A percentile compares a stretch with the other conserved stretches of the same genome.
Evolutionary conservation across 2,329 filamentous ascomycete species (phyloP).

Genomic region (Didymella pomorum): DNA sequence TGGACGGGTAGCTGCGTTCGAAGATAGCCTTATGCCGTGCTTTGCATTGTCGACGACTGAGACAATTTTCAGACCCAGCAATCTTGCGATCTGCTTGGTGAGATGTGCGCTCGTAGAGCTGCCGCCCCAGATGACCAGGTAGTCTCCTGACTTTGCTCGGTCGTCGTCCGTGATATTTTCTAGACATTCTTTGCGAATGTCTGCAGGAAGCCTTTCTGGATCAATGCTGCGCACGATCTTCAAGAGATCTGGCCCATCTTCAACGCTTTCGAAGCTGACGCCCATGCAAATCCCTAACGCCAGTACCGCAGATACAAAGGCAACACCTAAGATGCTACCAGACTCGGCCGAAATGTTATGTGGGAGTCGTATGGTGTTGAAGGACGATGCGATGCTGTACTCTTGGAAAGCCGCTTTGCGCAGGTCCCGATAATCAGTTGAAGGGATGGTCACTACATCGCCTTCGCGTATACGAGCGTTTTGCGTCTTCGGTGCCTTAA

Average conservation of each 20-base stretch:
- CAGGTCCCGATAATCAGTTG: conserved; percentile 76
- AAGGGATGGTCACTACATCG: conserved; percentile 65
- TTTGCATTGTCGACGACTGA: conserved; percentile 72
- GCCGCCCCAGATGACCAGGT: conserved; percentile 77
- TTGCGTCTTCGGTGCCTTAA: conserved; percentile 53
- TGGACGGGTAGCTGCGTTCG: conserved; percentile 56
- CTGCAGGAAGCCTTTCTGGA: conserved; percentile 61
- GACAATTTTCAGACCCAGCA: conserved; percentile 70
- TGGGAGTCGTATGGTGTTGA: conserved; percentile 71
- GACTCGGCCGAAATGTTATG: conserved; percentile 60
- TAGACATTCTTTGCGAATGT: conserved; percentile 71
- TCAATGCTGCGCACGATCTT: conserved; percentile 59
- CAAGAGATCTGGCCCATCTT: conserved; percentile 67
- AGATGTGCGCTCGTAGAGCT: conserved; percentile 75
- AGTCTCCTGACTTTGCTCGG: conserved; percentile 68
- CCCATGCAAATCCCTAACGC: conserved; percentile 75
- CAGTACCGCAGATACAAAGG: conserved; percentile 73
- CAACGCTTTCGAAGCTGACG: conserved; percentile 65
- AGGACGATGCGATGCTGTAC: conserved; percentile 70
- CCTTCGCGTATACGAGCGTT: conserved; percentile 59
- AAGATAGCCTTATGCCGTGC: conserved; percentile 60
- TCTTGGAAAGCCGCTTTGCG: conserved; percentile 77
- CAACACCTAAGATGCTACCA: conserved; percentile 72
- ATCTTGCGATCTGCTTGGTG: conserved; percentile 71
- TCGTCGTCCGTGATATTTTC: conserved; percentile 61